Evolutionary conservation across 2,329 filamentous ascomycete genomes (phyloP).

Genomic region (Rhexocercosporidium sp.): DNA sequence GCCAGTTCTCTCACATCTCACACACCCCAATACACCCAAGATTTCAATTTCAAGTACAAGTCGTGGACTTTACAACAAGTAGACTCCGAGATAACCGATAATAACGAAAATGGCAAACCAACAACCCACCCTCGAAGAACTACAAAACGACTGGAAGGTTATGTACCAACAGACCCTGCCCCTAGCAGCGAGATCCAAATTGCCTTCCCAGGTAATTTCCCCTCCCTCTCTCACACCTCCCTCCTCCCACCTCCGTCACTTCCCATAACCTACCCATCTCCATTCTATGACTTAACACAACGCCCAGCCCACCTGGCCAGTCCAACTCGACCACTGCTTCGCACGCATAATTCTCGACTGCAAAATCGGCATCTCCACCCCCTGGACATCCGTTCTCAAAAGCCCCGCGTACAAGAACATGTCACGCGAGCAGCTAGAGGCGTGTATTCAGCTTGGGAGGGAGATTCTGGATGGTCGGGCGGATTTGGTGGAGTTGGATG

Average conservation of each 20-base stretch:
- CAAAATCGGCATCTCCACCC: slow-evolving; percentile 44
- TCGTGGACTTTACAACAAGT: background rate
- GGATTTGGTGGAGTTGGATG: slow-evolving; percentile 47
- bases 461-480: slow-evolving; percentile 44
- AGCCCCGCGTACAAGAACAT: slow-evolving; percentile 51
- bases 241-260: no score
- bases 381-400: slow-evolving; percentile 49
- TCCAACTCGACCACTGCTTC: slow-evolving; percentile 51
- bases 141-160: slow-evolving; percentile 35
- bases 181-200: slow-evolving; percentile 31
- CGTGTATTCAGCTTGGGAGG: slow-evolving; percentile 46
- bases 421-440: slow-evolving; percentile 44
- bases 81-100: background rate
- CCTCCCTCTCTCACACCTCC: no score
- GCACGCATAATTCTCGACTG: slow-evolving; percentile 52
- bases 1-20: background rate
- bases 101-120: background rate
- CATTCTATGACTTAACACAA: no score
- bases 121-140: slow-evolving; percentile 14
- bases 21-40: background rate
- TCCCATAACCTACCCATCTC: background rate
- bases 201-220: slow-evolving; percentile 25
- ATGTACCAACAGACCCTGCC: slow-evolving; percentile 35
- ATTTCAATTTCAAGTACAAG: background rate
- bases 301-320: slow-evolving; percentile 50